A percentile compares a stretch with the other conserved stretches of the same genome.
Evolutionary conservation across 2,329 filamentous ascomycete species (phyloP).

Genomic region (Nigrospora oryzae): DNA sequence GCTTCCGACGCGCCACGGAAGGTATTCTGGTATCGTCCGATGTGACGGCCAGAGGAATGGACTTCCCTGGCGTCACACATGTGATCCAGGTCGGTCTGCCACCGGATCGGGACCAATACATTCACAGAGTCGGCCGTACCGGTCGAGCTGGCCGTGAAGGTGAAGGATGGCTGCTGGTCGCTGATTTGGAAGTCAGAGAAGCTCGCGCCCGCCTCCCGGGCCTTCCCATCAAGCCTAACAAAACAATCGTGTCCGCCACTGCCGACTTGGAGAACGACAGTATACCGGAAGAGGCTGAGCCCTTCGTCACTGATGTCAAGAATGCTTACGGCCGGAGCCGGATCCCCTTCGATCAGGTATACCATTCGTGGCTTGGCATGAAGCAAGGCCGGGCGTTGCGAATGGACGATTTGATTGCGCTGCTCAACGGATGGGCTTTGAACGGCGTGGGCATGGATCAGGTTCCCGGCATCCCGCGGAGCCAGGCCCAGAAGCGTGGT

Average conservation of each 20-base stretch:
- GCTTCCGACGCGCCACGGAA: conserved; percentile 56
- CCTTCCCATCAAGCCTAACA: conserved; percentile 52
- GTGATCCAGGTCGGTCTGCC: conserved; percentile 67
- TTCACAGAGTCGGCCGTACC: conserved; percentile 71
- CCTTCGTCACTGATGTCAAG: conserved; percentile 33
- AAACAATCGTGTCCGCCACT: conserved; percentile 38
- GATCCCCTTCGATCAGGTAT: conserved; percentile 33
- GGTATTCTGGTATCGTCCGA: conserved; percentile 71
- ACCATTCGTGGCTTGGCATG: conserved; percentile 49
- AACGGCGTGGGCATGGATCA: conserved; percentile 42
- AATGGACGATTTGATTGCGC: conserved; percentile 29
- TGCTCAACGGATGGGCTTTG: conserved; percentile 44
- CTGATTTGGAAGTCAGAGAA: conserved; percentile 39
- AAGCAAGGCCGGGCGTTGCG: conserved; percentile 27
- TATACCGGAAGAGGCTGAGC: conserved; percentile 25
- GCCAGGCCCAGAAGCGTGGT: conserved; percentile 14
- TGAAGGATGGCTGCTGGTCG: conserved; percentile 60
- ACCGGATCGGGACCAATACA: conserved; percentile 59
- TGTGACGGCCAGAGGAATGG: conserved; percentile 75
- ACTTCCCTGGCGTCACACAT: conserved; percentile 73
- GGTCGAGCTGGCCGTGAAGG: conserved; percentile 67
- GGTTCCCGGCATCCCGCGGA: conserved; percentile 30
- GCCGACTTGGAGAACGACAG: conserved; percentile 39
- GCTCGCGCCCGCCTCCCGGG: conserved; percentile 43
- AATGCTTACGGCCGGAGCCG: conserved; percentile 26